These are phyloP conservation scores for Ploettnerulaceae sp. DNA, from an alignment of 2,329 filamentous ascomycete species.

Conservation along the genomic window DNA sequence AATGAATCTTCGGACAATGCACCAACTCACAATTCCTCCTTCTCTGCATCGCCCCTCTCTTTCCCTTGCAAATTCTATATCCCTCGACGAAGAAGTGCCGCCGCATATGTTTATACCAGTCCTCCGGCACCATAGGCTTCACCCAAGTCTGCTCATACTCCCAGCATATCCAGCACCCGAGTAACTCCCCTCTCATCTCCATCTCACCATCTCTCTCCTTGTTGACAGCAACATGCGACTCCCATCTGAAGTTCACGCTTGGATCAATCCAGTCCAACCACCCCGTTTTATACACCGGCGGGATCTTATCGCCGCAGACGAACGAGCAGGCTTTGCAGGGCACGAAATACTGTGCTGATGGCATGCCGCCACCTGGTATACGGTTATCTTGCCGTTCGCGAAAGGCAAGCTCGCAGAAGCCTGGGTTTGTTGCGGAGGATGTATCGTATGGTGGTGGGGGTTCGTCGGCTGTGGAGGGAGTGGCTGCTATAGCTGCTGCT, in stretches of 20 bases:
- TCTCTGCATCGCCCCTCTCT: constrained; percentile 28
- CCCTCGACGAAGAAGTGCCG: constrained; percentile 25
- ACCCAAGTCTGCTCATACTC: constrained; percentile 24
- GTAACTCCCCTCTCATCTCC: constrained; percentile 11
- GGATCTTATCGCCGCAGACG: constrained; percentile 19
- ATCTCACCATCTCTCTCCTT: constrained; percentile 2
- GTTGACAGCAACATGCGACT: constrained; percentile 21
- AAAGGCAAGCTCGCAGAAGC: constrained; percentile 26
- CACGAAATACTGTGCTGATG: constrained; percentile 21
- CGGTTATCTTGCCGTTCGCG: constrained; percentile 23
- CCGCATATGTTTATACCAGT: constrained; percentile 27
- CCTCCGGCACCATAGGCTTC: constrained; percentile 18
- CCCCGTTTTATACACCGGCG: constrained; percentile 18
- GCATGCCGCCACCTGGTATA: constrained; percentile 23
- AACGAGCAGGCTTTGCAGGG: constrained; percentile 23
- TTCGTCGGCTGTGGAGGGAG: constrained; percentile 10
- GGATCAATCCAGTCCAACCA: constrained; percentile 28
- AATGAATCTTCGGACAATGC: constrained; percentile 27
- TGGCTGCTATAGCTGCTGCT: not conserved
- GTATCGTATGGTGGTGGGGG: constrained; percentile 17
- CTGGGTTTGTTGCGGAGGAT: constrained; percentile 19
- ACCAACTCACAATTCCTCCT: constrained; percentile 24
- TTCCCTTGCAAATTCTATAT: constrained; percentile 24
- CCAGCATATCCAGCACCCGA: constrained; percentile 29
- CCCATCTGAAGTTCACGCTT: constrained; percentile 28